Conservation (phyloP, 805 yeast genomes). For the Monosporozyma aerobia region DNA sequence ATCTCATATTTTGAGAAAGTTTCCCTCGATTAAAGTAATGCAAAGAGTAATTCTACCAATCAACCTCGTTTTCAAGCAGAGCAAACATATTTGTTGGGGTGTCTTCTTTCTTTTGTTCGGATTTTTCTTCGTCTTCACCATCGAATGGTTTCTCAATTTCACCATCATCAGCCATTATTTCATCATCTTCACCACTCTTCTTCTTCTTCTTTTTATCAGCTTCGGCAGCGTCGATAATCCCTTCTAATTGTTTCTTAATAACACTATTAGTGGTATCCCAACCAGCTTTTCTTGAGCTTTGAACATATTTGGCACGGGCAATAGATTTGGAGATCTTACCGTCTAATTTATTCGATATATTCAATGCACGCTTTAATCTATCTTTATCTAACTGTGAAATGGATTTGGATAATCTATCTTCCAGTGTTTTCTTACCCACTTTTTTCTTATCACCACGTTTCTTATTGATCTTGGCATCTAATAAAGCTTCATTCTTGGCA, state of each 20-base stretch:
- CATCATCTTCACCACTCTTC: slow-evolving; percentile 12
- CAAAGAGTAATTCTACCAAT: slow-evolving; percentile 9
- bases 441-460: slow-evolving; percentile 23
- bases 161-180: slow-evolving; percentile 19
- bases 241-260: slow-evolving; percentile 30
- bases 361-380: slow-evolving; percentile 41
- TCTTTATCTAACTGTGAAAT: slow-evolving; percentile 29
- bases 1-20: too few species aligned
- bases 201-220: slow-evolving; percentile 3
- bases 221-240: neutral
- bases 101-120: neutral
- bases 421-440: slow-evolving; percentile 19
- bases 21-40: too few species aligned
- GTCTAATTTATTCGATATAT: slow-evolving; percentile 45
- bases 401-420: slow-evolving; percentile 12
- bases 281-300: slow-evolving; percentile 53
- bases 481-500: slow-evolving; percentile 54
- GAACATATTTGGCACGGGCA: slow-evolving; percentile 53
- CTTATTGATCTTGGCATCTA: slow-evolving; percentile 46
- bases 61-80: slow-evolving; percentile 28
- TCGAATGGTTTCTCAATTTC: slow-evolving; percentile 9
- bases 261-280: slow-evolving; percentile 62
- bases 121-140: neutral
- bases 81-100: slow-evolving; percentile 21
- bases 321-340: slow-evolving; percentile 58